Percentiles rank a stretch among this genome's conserved stretches.
phyloP scores from a whole-genome alignment of 2,329 filamentous ascomycete species.

The Colletotrichum musicola region DNA sequence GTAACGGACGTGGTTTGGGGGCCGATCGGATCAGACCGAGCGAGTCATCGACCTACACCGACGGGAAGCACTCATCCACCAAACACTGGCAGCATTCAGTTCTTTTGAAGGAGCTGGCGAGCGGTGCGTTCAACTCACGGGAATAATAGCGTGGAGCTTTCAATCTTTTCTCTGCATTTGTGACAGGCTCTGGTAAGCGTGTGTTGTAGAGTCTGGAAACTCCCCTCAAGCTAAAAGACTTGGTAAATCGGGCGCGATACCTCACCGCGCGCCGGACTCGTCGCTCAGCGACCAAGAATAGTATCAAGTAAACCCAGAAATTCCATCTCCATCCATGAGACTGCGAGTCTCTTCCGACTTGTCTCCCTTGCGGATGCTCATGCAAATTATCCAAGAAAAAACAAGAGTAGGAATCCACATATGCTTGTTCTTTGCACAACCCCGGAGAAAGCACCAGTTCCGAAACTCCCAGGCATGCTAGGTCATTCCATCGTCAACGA shows the following conservation, averaged over 20 bases:
- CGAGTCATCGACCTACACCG: not conserved
- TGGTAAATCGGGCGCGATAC: constrained; percentile 1
- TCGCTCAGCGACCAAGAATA: constrained; percentile 32
- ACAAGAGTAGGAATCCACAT: not conserved
- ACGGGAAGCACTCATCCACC: not conserved
- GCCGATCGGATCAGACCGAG: constrained; percentile 33
- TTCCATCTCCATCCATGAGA: not conserved
- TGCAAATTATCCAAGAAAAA: constrained; percentile 3
- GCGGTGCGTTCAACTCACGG: no score
- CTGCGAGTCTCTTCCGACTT: not conserved
- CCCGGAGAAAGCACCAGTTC: constrained; percentile 18
- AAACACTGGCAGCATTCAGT: no score
- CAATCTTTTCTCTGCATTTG: not conserved
- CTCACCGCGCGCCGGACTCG: constrained; percentile 3
- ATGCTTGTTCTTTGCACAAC: constrained; percentile 26
- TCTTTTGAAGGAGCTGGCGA: no score
- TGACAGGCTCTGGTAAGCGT: constrained; percentile 30
- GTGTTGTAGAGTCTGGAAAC: constrained; percentile 19
- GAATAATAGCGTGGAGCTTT: not conserved
- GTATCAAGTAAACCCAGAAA: not conserved
- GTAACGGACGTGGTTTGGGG: constrained; percentile 1
- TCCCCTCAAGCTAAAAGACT: not conserved
- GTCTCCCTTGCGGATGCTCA: not conserved
- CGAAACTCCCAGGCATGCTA: constrained; percentile 34
- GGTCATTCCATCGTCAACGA: constrained; percentile 31